Percentiles rank a stretch among this genome's conserved stretches.
phyloP scores from a whole-genome alignment of 495 filamentous ascomycete species.

The Chaetomidium leptoderma region DNA sequence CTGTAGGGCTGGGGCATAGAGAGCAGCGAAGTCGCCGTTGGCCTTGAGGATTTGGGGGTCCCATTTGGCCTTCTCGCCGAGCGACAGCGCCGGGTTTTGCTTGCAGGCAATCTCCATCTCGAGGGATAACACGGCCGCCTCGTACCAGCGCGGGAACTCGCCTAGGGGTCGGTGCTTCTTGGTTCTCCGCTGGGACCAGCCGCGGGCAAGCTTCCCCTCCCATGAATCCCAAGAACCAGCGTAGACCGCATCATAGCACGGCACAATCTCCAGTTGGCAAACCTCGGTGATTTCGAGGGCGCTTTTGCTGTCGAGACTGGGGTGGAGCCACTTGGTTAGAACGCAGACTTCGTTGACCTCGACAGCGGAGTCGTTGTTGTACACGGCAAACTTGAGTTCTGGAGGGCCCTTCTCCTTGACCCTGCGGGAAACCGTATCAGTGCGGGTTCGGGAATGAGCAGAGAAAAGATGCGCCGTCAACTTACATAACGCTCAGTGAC shows the following conservation, averaged over 20 bases:
- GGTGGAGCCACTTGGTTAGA: constrained; percentile 27
- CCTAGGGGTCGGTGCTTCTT: constrained; percentile 13
- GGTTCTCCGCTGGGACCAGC: not conserved
- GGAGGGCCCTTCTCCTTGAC: constrained; percentile 7
- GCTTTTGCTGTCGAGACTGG: constrained; percentile 18
- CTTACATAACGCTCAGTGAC: constrained; percentile 39
- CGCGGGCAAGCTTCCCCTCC: not conserved
- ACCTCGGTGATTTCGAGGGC: constrained; percentile 43
- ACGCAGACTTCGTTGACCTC: constrained; percentile 32
- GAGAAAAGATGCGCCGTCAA: not conserved
- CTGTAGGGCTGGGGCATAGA: constrained; percentile 31
- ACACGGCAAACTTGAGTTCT: constrained; percentile 26
- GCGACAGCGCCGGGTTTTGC: constrained; percentile 35
- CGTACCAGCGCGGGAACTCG: constrained; percentile 38
- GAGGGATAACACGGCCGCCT: constrained; percentile 36
- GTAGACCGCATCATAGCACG: not conserved
- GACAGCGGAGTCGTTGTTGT: constrained; percentile 11
- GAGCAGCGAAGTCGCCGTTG: constrained; percentile 20
- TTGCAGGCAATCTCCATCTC: constrained; percentile 28
- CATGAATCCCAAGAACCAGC: not conserved
- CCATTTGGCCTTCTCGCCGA: constrained; percentile 44
- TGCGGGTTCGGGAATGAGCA: not conserved
- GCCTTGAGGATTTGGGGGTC: constrained; percentile 22
- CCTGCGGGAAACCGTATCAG: not conserved
- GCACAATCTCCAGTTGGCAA: constrained; percentile 30